These are phyloP conservation scores for Tripterygium wilfordii DNA, from an alignment of 177 flowering plant species.

Conservation along the genomic window DNA sequence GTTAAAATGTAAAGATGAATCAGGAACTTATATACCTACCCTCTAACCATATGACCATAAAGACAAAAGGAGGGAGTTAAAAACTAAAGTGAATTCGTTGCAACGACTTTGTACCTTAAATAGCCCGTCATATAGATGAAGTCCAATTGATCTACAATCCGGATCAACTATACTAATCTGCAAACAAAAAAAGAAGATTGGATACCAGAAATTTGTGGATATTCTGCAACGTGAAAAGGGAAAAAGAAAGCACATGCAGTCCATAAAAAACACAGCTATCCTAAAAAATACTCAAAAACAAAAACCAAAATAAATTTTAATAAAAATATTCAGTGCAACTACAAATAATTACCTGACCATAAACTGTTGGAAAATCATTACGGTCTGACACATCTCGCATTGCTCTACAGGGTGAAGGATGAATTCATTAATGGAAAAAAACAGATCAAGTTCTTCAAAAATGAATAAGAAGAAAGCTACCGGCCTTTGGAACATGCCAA, in stretches of 20 bases:
- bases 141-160: conserved; percentile 95
- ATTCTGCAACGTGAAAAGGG: too few species aligned
- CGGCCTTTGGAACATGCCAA: too few species aligned
- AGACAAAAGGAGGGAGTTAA: background rate
- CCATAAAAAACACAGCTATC: background rate
- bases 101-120: conserved; percentile 65
- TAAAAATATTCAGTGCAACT: background rate
- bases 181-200: conserved; percentile 3
- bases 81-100: background rate
- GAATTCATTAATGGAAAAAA: conserved; percentile 1
- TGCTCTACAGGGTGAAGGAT: conserved; percentile 43
- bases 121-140: conserved; percentile 94
- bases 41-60: too few species aligned
- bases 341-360: conserved; percentile 73
- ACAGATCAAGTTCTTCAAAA: background rate
- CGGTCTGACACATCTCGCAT: conserved; percentile 99
- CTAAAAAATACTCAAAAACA: background rate
- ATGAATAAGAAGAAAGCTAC: background rate
- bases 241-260: background rate
- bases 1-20: background rate
- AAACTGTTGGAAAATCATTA: conserved; percentile 93
- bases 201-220: too few species aligned
- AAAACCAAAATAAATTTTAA: background rate
- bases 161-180: conserved; percentile 98
- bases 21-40: too few species aligned